These are phyloP conservation scores for Eutrema salsugineum DNA, from an alignment of 441 rosid species.

Conservation along the genomic window DNA sequence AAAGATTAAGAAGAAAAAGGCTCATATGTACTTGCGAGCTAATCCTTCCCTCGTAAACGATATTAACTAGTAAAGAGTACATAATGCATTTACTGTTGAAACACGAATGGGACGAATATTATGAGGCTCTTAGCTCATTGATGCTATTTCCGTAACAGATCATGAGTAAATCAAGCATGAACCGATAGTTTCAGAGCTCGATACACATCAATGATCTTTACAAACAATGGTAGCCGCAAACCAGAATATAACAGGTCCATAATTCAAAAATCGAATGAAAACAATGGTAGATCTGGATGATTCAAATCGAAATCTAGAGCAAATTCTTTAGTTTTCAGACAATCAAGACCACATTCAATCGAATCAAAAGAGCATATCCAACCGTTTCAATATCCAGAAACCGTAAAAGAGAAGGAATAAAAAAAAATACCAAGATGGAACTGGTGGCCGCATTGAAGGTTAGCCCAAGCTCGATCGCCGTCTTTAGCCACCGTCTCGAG, in stretches of 20 bases:
- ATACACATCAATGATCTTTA: background rate
- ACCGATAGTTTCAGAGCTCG: slow-evolving; percentile 1
- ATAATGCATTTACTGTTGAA: background rate
- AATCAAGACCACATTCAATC: background rate
- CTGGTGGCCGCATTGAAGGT: slow-evolving; percentile 94
- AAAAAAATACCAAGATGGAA: slow-evolving; percentile 70
- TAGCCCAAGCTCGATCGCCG: slow-evolving; percentile 96
- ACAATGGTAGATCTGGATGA: slow-evolving; percentile 44
- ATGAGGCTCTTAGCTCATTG: background rate
- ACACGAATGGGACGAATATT: background rate
- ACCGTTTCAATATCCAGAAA: background rate
- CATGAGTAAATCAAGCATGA: slow-evolving; percentile 7
- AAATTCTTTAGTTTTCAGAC: background rate
- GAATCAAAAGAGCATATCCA: background rate
- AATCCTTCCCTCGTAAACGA: background rate
- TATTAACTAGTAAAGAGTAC: background rate
- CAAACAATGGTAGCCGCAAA: background rate
- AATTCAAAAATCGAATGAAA: slow-evolving; percentile 18
- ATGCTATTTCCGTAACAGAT: background rate
- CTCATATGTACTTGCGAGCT: background rate
- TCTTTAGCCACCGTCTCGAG: slow-evolving; percentile 70
- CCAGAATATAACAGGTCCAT: background rate
- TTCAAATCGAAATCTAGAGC: slow-evolving; percentile 7
- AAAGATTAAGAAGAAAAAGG: background rate
- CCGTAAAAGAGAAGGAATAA: background rate